A percentile compares a stretch with the other conserved stretches of the same genome.
These are phyloP conservation scores for Ganoderma lucidum DNA, from an alignment of 1,284 basidiomycete genomes.

Conservation along the genomic window DNA sequence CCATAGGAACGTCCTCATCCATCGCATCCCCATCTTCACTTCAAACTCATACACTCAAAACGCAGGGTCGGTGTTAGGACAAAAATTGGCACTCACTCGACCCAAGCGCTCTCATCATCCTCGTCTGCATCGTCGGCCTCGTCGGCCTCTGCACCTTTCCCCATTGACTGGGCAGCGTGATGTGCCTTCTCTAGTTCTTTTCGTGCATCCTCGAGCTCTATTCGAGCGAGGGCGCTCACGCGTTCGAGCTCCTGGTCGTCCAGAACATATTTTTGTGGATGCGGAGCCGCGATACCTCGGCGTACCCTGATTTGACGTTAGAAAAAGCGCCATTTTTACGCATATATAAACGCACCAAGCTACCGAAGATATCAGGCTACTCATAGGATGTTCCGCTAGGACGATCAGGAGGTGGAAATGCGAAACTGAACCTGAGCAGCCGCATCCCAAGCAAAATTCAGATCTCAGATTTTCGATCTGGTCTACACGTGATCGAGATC, in stretches of 20 bases:
- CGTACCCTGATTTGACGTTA: slow-evolving; percentile 72
- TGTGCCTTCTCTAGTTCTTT: slow-evolving; percentile 86
- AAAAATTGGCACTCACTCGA: slow-evolving; percentile 73
- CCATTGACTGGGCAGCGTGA: slow-evolving; percentile 80
- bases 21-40: slow-evolving; percentile 67
- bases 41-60: slow-evolving; percentile 36
- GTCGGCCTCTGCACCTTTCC: slow-evolving; percentile 69
- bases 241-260: slow-evolving; percentile 93
- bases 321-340: not conserved
- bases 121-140: slow-evolving; percentile 56
- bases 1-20: slow-evolving; percentile 64
- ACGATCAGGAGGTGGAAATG: not conserved
- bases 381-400: slow-evolving; percentile 53
- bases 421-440: not conserved
- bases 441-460: slow-evolving; percentile 29
- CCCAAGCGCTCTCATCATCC: slow-evolving; percentile 70
- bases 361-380: slow-evolving; percentile 73
- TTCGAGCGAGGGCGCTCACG: slow-evolving; percentile 88
- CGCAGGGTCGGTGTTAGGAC: slow-evolving; percentile 26
- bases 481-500: slow-evolving; percentile 13
- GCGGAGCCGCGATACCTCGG: slow-evolving; percentile 77
- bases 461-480: slow-evolving; percentile 27
- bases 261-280: slow-evolving; percentile 90
- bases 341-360: slow-evolving; percentile 47
- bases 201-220: slow-evolving; percentile 89